These are phyloP conservation scores for Podila horticola DNA, from an alignment of 192 early-diverging fungal genomes.

Conservation along the genomic window DNA sequence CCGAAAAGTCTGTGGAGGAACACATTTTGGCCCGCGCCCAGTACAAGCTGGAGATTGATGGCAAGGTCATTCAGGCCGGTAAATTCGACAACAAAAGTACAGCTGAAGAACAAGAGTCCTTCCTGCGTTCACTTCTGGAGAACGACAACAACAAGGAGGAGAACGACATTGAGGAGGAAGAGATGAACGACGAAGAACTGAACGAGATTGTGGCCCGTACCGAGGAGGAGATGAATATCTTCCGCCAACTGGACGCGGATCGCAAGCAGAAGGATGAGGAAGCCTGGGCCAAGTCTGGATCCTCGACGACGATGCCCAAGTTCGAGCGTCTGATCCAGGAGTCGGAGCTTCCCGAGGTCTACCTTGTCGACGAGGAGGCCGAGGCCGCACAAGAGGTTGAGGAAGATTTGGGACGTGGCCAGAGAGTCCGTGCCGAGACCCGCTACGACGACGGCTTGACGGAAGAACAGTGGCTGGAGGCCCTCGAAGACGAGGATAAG, in stretches of 20 bases:
- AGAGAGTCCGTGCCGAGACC: slow-evolving; percentile 77
- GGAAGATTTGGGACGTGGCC: slow-evolving; percentile 72
- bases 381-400: slow-evolving; percentile 60
- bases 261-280: slow-evolving; percentile 59
- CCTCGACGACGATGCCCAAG: slow-evolving; percentile 58
- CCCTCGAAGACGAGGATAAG: slow-evolving; percentile 72
- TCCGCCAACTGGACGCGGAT: slow-evolving; percentile 81
- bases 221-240: slow-evolving; percentile 82
- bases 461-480: slow-evolving; percentile 92
- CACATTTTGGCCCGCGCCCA: slow-evolving; percentile 92
- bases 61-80: slow-evolving; percentile 99
- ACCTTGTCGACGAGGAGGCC: slow-evolving; percentile 70
- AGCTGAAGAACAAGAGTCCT: slow-evolving; percentile 91
- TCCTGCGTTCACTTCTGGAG: slow-evolving; percentile 86
- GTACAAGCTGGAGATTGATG: slow-evolving; percentile 96
- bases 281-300: background rate
- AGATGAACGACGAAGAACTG: slow-evolving; percentile 88
- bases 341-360: slow-evolving; percentile 85
- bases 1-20: slow-evolving; percentile 93
- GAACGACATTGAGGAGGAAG: slow-evolving; percentile 73
- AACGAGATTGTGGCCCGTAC: slow-evolving; percentile 93
- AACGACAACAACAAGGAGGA: slow-evolving; percentile 84
- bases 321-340: slow-evolving; percentile 85
- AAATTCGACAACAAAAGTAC: slow-evolving; percentile 99
- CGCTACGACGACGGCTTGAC: slow-evolving; percentile 93